These are phyloP conservation scores for Xylariomycetidae sp. DNA, from an alignment of 2,329 filamentous ascomycete genomes.

Conservation along the genomic window DNA sequence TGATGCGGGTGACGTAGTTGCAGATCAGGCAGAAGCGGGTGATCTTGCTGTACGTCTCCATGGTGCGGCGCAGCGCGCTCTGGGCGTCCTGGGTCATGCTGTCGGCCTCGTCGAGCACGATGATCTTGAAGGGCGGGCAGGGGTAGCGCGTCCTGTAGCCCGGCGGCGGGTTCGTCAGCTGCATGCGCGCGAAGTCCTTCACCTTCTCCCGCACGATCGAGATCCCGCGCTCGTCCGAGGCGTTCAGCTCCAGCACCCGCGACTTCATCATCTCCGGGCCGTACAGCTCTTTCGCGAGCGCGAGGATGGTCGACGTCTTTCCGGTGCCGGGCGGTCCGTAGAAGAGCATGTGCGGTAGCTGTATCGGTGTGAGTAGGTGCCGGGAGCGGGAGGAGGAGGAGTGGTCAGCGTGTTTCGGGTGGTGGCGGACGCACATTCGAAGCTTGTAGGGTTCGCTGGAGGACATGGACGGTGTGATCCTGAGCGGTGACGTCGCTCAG, in stretches of 20 bases:
- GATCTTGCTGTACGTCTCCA: conserved; percentile 97
- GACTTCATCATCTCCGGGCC: conserved; percentile 89
- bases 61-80: conserved; percentile 83
- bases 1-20: conserved; percentile 98
- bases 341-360: conserved; percentile 98
- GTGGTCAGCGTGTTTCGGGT: neutral
- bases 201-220: conserved; percentile 96
- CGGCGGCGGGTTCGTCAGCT: conserved; percentile 75
- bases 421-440: conserved; percentile 61
- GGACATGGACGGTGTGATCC: conserved; percentile 91
- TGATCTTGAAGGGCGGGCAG: conserved; percentile 97
- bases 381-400: neutral
- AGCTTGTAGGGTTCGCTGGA: conserved; percentile 88
- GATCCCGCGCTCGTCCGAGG: conserved; percentile 97
- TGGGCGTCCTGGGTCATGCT: conserved; percentile 99
- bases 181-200: conserved; percentile 95
- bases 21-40: conserved; percentile 96
- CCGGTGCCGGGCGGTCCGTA: conserved; percentile 96
- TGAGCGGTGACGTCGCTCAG: conserved; percentile 94
- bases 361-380: conserved; percentile 6
- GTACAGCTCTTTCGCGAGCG: conserved; percentile 94
- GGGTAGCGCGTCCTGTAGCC: conserved; percentile 67
- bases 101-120: conserved; percentile 96
- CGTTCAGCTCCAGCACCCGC: conserved; percentile 97
- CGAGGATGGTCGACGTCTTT: conserved; percentile 96